phyloP scores from a whole-genome alignment of 768 basidiomycete genomes.

The Albatrellus ellisii region DNA sequence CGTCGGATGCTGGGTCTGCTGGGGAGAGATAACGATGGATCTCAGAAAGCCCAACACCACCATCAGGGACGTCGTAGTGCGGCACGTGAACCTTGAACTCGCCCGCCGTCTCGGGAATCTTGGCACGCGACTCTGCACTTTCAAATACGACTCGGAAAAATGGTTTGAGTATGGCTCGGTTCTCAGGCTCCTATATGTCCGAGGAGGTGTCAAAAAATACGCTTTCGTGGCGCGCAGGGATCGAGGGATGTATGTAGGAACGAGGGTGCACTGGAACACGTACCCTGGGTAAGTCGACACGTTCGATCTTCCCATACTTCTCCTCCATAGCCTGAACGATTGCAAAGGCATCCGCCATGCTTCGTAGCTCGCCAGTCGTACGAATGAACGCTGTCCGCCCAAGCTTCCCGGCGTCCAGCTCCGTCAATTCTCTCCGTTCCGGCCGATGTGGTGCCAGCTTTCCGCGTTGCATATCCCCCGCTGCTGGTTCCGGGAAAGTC shows the following conservation, averaged over 20 bases:
- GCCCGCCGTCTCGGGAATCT: background rate
- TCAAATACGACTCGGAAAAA: slow-evolving; percentile 10
- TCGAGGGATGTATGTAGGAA: no score
- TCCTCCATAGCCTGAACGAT: slow-evolving; percentile 8
- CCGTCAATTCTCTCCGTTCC: no score
- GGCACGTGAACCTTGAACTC: slow-evolving; percentile 2
- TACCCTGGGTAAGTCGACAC: slow-evolving; percentile 9
- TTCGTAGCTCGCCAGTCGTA: slow-evolving; percentile 1
- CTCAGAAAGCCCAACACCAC: slow-evolving; percentile 8
- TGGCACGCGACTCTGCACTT: background rate
- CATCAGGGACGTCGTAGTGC: slow-evolving; percentile 1
- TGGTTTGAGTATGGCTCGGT: background rate
- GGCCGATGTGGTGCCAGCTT: background rate
- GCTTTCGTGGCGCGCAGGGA: background rate
- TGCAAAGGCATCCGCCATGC: slow-evolving; percentile 8
- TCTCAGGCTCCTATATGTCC: background rate
- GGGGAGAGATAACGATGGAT: no score
- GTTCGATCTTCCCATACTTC: slow-evolving; percentile 7
- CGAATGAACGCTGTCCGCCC: slow-evolving; percentile 1
- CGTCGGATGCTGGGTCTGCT: no score
- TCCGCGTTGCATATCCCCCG: background rate
- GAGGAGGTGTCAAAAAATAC: background rate
- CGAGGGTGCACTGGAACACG: no score
- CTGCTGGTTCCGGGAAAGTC: no score
- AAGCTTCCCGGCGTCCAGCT: no score